phyloP scores from a whole-genome alignment of 2,329 filamentous ascomycete genomes.

The Ophiostoma himal-ulmi region DNA sequence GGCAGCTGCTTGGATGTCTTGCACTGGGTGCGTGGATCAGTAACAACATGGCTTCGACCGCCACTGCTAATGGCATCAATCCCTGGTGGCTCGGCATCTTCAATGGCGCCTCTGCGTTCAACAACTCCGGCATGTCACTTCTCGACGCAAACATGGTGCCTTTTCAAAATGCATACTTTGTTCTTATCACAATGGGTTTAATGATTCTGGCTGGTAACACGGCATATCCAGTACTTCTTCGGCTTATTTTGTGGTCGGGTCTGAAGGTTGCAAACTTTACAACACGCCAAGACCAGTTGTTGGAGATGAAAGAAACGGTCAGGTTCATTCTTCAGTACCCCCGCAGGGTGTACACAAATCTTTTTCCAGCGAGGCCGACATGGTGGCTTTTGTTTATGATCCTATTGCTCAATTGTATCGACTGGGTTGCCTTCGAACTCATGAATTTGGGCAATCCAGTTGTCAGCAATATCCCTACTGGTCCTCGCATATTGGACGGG shows the following conservation, averaged over 20 bases:
- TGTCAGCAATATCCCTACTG: constrained; percentile 46
- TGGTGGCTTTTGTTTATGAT: constrained; percentile 62
- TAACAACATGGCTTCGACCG: constrained; percentile 43
- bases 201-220: constrained; percentile 62
- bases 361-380: constrained; percentile 59
- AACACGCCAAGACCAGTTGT: constrained; percentile 36
- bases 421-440: constrained; percentile 61
- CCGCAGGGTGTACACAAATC: constrained; percentile 54
- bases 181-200: constrained; percentile 48
- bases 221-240: constrained; percentile 58
- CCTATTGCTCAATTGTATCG: constrained; percentile 53
- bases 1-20: constrained; percentile 55
- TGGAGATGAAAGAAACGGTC: constrained; percentile 45
- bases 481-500: constrained; percentile 55
- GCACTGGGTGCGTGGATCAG: constrained; percentile 57
- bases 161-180: constrained; percentile 49
- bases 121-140: constrained; percentile 65
- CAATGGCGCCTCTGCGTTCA: constrained; percentile 62
- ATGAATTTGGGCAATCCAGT: constrained; percentile 57
- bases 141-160: constrained; percentile 61
- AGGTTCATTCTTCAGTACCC: constrained; percentile 52
- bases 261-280: constrained; percentile 38
- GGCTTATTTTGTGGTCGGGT: constrained; percentile 52
- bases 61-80: constrained; percentile 52
- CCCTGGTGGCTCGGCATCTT: constrained; percentile 66